Evolutionary conservation across 73 alveolate genomes (phyloP), one percentile per base, ranked within the genome.

Genomic region (Paramecium sonneborni): DNA sequence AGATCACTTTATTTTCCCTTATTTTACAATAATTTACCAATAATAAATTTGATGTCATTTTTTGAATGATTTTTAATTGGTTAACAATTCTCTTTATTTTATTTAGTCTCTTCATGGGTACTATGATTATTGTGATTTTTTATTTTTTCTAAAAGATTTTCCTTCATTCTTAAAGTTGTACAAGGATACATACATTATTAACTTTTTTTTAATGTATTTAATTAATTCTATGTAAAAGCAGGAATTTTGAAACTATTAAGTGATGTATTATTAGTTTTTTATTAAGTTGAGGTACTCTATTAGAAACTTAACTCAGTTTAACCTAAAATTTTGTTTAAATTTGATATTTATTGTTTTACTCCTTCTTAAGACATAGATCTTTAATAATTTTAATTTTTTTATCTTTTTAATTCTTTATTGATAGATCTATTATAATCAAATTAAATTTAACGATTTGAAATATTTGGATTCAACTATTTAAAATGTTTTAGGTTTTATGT

Each of bases 301-400:
- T 79, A 79, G 24, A 41, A 43, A 44, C 39, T 79, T 38, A 26
- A 20, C 18, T 79, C 90, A 10, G 44, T 43, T 79, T 79, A 23
- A 43, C 55, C 41, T 20, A 79, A 44, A 1, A 79, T 79, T 79
- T 79, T 79, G 10, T 30, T 30, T 44, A 79, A 46, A 79, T 79
- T 79, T 14, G 39, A 30, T 1, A 26, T 41, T 41, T 57, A 43
- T 15, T 32, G 18, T 18, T 79, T 79, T 14, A 79, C 24, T 9
- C 90, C 90, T 24, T 79, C 44, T 79, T 79, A 79, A 15, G 90
- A 79, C n/a, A 24, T 41, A 11, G 90, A 79, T 79, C 90, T 39
- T 62, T 62, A 26, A 62, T 62, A 26, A 62, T 62, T 26, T 14
- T 23, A 62, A 11, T 62, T 44, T 12, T 62, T 62, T 2, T 62